Evolutionary conservation across 2,329 filamentous ascomycete species (phyloP).

Genomic region (Exophiala bonariae): DNA sequence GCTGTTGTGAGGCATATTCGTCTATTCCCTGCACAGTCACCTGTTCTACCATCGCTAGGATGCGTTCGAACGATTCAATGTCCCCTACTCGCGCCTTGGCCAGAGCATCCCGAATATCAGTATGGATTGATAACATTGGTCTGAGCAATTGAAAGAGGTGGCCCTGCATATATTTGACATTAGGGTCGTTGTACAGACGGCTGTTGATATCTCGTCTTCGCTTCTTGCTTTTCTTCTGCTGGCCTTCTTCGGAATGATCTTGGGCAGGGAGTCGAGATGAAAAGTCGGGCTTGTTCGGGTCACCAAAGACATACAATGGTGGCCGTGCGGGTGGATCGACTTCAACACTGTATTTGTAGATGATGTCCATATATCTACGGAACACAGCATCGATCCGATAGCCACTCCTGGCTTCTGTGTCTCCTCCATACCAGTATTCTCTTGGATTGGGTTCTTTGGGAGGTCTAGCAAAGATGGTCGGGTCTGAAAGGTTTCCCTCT

Average conservation of each 20-base stretch:
- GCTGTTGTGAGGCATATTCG: constrained; percentile 7
- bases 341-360: constrained; percentile 74
- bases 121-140: constrained; percentile 76
- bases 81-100: constrained; percentile 69
- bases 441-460: constrained; percentile 68
- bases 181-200: constrained; percentile 50
- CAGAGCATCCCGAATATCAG: constrained; percentile 81
- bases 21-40: constrained; percentile 58
- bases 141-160: constrained; percentile 92
- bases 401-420: constrained; percentile 75
- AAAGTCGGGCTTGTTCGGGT: constrained; percentile 33
- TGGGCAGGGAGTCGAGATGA: neutral
- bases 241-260: constrained; percentile 10
- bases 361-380: constrained; percentile 85
- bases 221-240: constrained; percentile 25
- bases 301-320: constrained; percentile 70
- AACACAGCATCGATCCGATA: constrained; percentile 87
- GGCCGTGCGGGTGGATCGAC: constrained; percentile 64
- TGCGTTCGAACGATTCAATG: constrained; percentile 72
- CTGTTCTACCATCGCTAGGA: constrained; percentile 72
- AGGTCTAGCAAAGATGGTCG: constrained; percentile 74
- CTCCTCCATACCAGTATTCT: constrained; percentile 78
- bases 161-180: constrained; percentile 78
- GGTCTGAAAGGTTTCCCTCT: constrained; percentile 91
- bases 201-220: constrained; percentile 47